Base-by-base conservation (phyloP, 2,329 filamentous ascomycete species). In the Aspergillus amoenus region DNA sequence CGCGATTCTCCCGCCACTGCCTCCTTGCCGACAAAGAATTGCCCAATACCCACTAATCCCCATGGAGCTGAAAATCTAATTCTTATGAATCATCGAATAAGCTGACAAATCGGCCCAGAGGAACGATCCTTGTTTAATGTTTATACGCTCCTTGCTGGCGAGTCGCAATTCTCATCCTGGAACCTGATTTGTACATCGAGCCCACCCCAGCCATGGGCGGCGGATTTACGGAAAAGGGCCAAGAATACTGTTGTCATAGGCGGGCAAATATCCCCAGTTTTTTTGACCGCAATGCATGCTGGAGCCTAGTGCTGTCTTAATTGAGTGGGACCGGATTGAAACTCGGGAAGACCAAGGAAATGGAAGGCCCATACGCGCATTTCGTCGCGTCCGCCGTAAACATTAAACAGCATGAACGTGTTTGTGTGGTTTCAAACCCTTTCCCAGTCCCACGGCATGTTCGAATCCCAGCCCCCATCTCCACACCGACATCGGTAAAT, bases 151-250 rank as follows among this genome's bases (percentile, higher is more conserved):
- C 34, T 48, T 55, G 8, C 39, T 49, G 40, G 41, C 41, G 48
- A 56, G 45, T 49, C 45, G 46, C 45, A 42, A 52, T 22, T 13
- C 18, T 46, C 30, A 56, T 22, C 12, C 18, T 46, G 42, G 17
- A 8, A 43, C n/a, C 44, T 48, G 44, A 44, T 53, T 53, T 40
- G 51, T 56, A 40, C 27, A 43, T 44, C 21, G 34, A 49, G 50
- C 50, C 47, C 40, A 37, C n/a, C 52, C 39, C 7, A 34, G 52
- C 58, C 18, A 27, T 42, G 27, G 52, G 44, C 49, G 12, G 30
- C 47, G 50, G 55, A 53, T 59, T 57, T 62, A 59, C 61, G 61
- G 58, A 53, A 41, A 27, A 37, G 15, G 34, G 7, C 22, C 39
- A 43, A 51, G 48, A 22, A 37, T 47, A 17, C 12, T 47, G 45